Percentiles rank a stretch among this genome's conserved stretches.
Evolutionary conservation across 2,329 filamentous ascomycete genomes (phyloP).

Genomic region (Diaporthe citrichinensis): DNA sequence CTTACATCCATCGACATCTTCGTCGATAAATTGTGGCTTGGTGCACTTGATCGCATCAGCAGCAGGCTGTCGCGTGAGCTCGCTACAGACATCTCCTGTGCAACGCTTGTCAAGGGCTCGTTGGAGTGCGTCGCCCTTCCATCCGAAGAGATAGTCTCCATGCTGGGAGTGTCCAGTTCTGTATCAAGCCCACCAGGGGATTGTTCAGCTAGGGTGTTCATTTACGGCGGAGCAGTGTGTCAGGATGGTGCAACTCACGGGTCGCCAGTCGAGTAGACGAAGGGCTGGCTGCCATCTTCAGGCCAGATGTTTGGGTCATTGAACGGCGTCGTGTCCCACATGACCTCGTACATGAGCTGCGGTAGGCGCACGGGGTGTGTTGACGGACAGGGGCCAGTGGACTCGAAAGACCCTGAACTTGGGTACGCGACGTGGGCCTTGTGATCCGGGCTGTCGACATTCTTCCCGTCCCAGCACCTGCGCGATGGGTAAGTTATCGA

Average conservation of each 20-base stretch:
- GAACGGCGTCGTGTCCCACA: slow-evolving; percentile 59
- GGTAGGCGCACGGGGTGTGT: slow-evolving; percentile 59
- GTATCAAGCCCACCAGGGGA: background rate
- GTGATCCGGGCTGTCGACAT: slow-evolving; percentile 63
- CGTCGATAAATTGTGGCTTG: slow-evolving; percentile 44
- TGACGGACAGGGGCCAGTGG: slow-evolving; percentile 53
- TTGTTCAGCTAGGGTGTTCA: background rate
- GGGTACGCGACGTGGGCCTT: slow-evolving; percentile 62
- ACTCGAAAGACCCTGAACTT: slow-evolving; percentile 47
- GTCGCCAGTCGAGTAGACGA: slow-evolving; percentile 49
- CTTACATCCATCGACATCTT: slow-evolving; percentile 47
- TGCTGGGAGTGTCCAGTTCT: slow-evolving; percentile 41
- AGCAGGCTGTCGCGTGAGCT: slow-evolving; percentile 44
- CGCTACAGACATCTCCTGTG: slow-evolving; percentile 43
- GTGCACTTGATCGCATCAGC: slow-evolving; percentile 44
- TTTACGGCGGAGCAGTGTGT: background rate
- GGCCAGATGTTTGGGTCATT: slow-evolving; percentile 49
- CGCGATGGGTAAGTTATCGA: slow-evolving; percentile 42
- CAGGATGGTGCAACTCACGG: slow-evolving; percentile 39
- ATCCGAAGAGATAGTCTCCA: slow-evolving; percentile 42
- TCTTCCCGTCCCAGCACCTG: slow-evolving; percentile 69
- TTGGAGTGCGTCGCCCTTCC: slow-evolving; percentile 46
- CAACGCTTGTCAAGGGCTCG: slow-evolving; percentile 46
- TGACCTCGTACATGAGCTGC: slow-evolving; percentile 62
- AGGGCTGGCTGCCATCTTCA: slow-evolving; percentile 44